Percentiles rank a stretch among this genome's conserved stretches.
Conservation (phyloP, 2,329 filamentous ascomycete genomes). For the Aspergillus fumigatus region DNA sequence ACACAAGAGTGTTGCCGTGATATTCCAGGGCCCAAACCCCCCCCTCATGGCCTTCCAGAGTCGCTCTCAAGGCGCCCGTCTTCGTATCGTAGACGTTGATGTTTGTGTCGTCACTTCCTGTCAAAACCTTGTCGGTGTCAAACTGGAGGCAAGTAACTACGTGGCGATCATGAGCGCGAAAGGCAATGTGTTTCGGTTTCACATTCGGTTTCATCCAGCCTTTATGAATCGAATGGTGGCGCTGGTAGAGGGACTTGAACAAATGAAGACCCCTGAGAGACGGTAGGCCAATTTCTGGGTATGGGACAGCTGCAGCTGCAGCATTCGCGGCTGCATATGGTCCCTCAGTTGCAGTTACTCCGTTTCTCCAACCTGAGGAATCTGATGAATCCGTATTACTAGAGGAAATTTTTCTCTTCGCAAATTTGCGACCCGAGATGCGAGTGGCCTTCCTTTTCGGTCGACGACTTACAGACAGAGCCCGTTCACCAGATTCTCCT, state of each 20-base stretch:
- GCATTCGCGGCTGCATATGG: slow-evolving; percentile 79
- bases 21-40: slow-evolving; percentile 98
- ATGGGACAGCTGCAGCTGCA: slow-evolving; percentile 75
- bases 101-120: slow-evolving; percentile 93
- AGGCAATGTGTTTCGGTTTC: slow-evolving; percentile 86
- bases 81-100: slow-evolving; percentile 98
- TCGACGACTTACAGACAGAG: slow-evolving; percentile 25
- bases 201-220: slow-evolving; percentile 84
- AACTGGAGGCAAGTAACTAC: slow-evolving; percentile 98
- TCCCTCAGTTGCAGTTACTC: slow-evolving; percentile 61
- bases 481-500: slow-evolving; percentile 19
- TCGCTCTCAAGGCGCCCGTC: slow-evolving; percentile 77
- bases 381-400: slow-evolving; percentile 39
- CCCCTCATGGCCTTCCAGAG: slow-evolving; percentile 88
- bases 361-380: slow-evolving; percentile 43
- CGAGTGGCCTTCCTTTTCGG: slow-evolving; percentile 48
- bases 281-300: slow-evolving; percentile 73
- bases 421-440: slow-evolving; percentile 48
- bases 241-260: slow-evolving; percentile 92
- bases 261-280: slow-evolving; percentile 80
- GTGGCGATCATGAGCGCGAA: slow-evolving; percentile 91
- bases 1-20: slow-evolving; percentile 89
- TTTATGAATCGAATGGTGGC: slow-evolving; percentile 83
- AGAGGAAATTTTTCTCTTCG: slow-evolving; percentile 52
- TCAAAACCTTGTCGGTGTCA: slow-evolving; percentile 96